These are phyloP conservation scores for Neonectria hederae DNA, from an alignment of 2,329 filamentous ascomycete genomes.

Conservation along the genomic window DNA sequence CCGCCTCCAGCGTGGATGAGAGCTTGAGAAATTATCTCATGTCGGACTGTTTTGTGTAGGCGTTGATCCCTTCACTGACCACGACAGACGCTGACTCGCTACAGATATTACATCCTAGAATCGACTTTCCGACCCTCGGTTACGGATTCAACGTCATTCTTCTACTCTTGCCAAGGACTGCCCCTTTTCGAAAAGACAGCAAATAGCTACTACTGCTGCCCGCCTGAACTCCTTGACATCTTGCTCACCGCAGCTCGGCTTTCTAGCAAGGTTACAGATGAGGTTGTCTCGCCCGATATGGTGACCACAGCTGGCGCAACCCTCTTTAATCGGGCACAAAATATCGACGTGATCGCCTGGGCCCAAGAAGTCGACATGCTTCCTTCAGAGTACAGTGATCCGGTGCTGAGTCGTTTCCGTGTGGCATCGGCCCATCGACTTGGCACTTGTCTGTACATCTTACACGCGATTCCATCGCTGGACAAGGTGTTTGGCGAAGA, in stretches of 20 bases:
- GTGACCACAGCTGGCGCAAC: constrained; percentile 44
- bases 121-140: constrained; percentile 54
- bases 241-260: constrained; percentile 55
- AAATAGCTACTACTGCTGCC: constrained; percentile 59
- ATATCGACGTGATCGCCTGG: constrained; percentile 54
- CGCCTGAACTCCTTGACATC: constrained; percentile 55
- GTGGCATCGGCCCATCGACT: constrained; percentile 56
- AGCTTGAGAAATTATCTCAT: constrained; percentile 56
- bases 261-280: constrained; percentile 43
- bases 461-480: constrained; percentile 50
- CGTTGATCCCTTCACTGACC: neutral
- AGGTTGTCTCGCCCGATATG: constrained; percentile 44
- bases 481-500: constrained; percentile 39
- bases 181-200: constrained; percentile 52
- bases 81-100: constrained; percentile 18
- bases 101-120: constrained; percentile 56
- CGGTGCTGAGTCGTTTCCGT: constrained; percentile 50
- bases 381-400: constrained; percentile 46
- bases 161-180: constrained; percentile 50
- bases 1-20: constrained; percentile 45
- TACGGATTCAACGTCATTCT: constrained; percentile 46
- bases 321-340: constrained; percentile 50
- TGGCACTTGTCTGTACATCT: constrained; percentile 57
- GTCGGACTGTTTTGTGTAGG: constrained; percentile 59
- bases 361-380: constrained; percentile 49